Evolutionary conservation across 2,329 filamentous ascomycete genomes (phyloP).

Genomic region (Lecanicillium sp.): DNA sequence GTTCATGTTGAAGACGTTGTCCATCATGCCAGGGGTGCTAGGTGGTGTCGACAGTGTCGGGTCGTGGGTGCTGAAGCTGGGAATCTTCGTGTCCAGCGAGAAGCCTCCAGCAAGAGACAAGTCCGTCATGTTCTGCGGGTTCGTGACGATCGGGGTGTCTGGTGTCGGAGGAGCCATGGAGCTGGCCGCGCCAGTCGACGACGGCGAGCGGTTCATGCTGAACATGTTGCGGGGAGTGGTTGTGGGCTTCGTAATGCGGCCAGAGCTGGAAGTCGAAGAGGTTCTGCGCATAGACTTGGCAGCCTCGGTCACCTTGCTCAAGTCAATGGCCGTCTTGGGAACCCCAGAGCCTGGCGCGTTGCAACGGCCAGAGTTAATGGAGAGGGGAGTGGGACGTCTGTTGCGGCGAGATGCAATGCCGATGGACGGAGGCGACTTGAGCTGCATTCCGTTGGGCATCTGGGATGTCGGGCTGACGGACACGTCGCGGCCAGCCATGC

Average conservation of each 20-base stretch:
- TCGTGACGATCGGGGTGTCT: conserved; percentile 39
- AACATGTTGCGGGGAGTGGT: conserved; percentile 33
- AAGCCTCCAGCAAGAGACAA: conserved; percentile 30
- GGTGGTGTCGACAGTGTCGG: conserved; percentile 47
- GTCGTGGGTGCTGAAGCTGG: conserved; percentile 31
- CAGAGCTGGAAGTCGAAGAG: conserved; percentile 42
- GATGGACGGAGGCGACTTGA: conserved; percentile 44
- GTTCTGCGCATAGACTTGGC: conserved; percentile 48
- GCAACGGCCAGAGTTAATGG: conserved; percentile 39
- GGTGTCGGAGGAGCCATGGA: conserved; percentile 44
- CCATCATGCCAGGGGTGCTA: conserved; percentile 44
- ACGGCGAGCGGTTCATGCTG: conserved; percentile 38
- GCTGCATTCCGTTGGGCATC: conserved; percentile 22
- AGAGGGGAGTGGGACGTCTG: conserved; percentile 39
- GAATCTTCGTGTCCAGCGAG: conserved; percentile 25
- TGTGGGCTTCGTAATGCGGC: conserved; percentile 27
- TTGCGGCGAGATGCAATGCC: conserved; percentile 51
- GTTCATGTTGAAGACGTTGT: conserved; percentile 35
- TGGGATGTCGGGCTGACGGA: conserved; percentile 12
- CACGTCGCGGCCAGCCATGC: conserved; percentile 1
- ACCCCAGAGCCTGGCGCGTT: conserved; percentile 30
- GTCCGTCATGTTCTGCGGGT: conserved; percentile 33
- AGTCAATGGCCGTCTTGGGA: conserved; percentile 44
- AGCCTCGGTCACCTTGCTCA: conserved; percentile 37
- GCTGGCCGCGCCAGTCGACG: conserved; percentile 30